A percentile compares a stretch with the other conserved stretches of the same genome.
phyloP scores from a whole-genome alignment of 805 yeast genomes.

The Candida odintsovae region DNA sequence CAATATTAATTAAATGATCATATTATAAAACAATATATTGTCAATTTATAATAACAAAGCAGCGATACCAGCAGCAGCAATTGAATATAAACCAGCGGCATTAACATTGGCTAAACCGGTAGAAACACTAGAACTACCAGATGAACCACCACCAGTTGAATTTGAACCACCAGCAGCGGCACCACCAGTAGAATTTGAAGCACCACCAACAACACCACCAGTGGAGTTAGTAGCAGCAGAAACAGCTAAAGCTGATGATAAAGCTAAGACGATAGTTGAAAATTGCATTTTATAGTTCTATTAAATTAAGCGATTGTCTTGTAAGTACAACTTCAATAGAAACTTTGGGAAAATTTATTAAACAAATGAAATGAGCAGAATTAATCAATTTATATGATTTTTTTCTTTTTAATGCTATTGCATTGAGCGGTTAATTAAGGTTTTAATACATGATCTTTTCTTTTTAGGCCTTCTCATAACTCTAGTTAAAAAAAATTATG shows the following conservation, averaged over 20 bases:
- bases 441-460: neutral
- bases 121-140: constrained; percentile 8
- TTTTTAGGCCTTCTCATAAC: neutral
- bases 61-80: constrained; percentile 18
- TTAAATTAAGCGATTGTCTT: neutral
- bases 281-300: constrained; percentile 5
- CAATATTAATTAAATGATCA: too few species aligned
- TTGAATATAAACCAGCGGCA: constrained; percentile 13
- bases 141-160: constrained; percentile 3
- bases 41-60: constrained; percentile 17
- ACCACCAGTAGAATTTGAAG: neutral
- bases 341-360: too few species aligned
- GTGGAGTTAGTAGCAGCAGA: constrained; percentile 4
- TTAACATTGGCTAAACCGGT: constrained; percentile 16
- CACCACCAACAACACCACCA: constrained; percentile 2
- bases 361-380: too few species aligned
- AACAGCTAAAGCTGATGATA: constrained; percentile 2
- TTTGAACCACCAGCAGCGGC: constrained; percentile 3
- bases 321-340: neutral
- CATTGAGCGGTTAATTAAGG: neutral
- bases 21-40: too few species aligned
- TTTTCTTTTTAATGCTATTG: too few species aligned
- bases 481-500: too few species aligned
- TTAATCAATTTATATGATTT: neutral
- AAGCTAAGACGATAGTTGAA: constrained; percentile 3